phyloP scores from a whole-genome alignment of 2,329 filamentous ascomycete species.

The Alternaria postmessia region DNA sequence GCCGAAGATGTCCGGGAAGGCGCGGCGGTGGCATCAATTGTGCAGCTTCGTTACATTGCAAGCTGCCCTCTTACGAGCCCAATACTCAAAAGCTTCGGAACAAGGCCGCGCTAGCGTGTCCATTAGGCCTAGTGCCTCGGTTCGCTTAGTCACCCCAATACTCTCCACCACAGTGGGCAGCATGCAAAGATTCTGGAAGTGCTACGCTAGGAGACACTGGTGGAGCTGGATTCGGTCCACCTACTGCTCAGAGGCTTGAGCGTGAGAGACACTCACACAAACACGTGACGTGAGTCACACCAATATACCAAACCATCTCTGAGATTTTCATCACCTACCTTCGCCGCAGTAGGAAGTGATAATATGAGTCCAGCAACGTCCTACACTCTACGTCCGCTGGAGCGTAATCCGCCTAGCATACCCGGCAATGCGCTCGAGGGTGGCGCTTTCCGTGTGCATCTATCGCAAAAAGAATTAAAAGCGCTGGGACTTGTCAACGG shows the following conservation, averaged over 20 bases:
- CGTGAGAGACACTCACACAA: neutral
- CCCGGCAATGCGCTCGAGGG: conserved; percentile 60
- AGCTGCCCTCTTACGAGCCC: conserved; percentile 19
- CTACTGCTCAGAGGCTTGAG: neutral
- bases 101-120: conserved; percentile 15
- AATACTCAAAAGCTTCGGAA: conserved; percentile 30
- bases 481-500: conserved; percentile 64
- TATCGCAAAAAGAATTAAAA: conserved; percentile 65
- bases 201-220: conserved; percentile 1
- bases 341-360: neutral
- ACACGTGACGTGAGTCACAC: conserved; percentile 16
- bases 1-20: conserved; percentile 53
- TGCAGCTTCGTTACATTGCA: conserved; percentile 45
- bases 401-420: conserved; percentile 56
- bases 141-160: conserved; percentile 32
- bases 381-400: conserved; percentile 64
- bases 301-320: neutral
- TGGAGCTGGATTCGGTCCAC: neutral
- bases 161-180: conserved; percentile 17
- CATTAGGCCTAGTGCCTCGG: conserved; percentile 16
- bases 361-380: conserved; percentile 34
- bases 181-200: neutral
- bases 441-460: conserved; percentile 66
- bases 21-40: conserved; percentile 58
- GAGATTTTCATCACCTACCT: conserved; percentile 2